Base-by-base conservation (phyloP, 768 basidiomycete species). In the Psilocybe azurescens region DNA sequence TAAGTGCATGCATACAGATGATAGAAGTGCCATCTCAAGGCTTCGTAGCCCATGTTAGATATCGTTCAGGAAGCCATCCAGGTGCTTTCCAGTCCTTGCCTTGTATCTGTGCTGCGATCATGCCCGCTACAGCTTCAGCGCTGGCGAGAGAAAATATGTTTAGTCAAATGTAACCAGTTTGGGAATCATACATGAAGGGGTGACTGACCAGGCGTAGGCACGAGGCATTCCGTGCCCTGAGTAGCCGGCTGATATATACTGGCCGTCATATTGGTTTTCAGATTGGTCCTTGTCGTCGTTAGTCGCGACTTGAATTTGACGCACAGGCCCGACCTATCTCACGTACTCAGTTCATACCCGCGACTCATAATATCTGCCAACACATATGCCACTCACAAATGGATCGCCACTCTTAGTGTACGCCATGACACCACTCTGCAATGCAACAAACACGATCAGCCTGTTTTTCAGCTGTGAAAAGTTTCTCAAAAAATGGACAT, bases 361-460 rank as follows among this genome's bases (percentile, higher is more conserved):
- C 24, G 2, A 24, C 24, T 24, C 24, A 24, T 24, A 24, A 24
- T 24, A 24, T 24, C 24, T 24, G 24, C n/a, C 41, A 44, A n/a
- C 41, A n/a, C 11, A n/a, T 44, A n/a, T 44, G n/a, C 5, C 41
- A 77, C 88, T 59, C 68, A 93, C 91, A 56, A 91, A 86, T 0
- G 92, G 92, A 69, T 89, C 88, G 0, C 78, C 76, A 0, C 75
- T 76, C 56, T 75, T 77, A 0, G 92, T 90, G 66, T 77, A 91
- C 0, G 86, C 93, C 91, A 93, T 93, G 48, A 95, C 91, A 0
- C 93, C 94, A 0, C 89, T 91, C 93, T 93, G 65, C 14, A 39
- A 48, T 30, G 11, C 10, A 24, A 30, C 18, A 29, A 29, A 29
- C 10, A 49, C 29, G 14, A 57, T 59, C 20, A 65, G 18, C 28